Percentiles rank a stretch among this genome's conserved stretches.
phyloP scores from a whole-genome alignment of 169 alveolate genomes.

The Plasmodium blacklocki region DNA sequence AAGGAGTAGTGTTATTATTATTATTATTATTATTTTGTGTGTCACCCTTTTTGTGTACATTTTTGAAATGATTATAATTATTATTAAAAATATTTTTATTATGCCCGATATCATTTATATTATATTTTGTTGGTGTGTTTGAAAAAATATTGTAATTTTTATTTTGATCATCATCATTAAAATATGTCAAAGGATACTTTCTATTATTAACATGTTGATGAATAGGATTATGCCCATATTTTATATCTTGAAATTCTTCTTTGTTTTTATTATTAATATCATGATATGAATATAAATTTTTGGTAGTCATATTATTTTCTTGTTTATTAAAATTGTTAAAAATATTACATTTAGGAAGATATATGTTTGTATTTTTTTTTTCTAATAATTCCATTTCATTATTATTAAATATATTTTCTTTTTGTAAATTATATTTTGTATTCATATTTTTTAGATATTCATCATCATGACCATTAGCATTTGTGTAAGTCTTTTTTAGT shows the following conservation, averaged over 20 bases:
- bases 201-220: background rate
- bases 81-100: background rate
- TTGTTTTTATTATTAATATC: background rate
- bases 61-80: background rate
- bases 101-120: background rate
- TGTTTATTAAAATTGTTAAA: background rate
- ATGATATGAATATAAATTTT: background rate
- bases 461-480: background rate
- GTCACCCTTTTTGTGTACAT: background rate
- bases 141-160: background rate
- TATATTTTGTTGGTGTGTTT: background rate
- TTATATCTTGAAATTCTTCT: background rate
- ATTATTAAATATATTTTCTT: background rate
- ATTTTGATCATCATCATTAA: constrained; percentile 1
- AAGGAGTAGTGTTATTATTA: background rate
- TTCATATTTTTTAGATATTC: background rate
- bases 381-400: background rate
- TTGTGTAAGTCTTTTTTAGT: too few relatives aligned
- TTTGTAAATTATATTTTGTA: background rate
- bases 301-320: background rate
- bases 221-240: background rate
- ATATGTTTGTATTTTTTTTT: constrained; percentile 4
- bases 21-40: background rate
- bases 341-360: background rate
- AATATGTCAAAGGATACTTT: background rate